Conservation (phyloP, 257 asterid species). For the Datura wrightii region DNA sequence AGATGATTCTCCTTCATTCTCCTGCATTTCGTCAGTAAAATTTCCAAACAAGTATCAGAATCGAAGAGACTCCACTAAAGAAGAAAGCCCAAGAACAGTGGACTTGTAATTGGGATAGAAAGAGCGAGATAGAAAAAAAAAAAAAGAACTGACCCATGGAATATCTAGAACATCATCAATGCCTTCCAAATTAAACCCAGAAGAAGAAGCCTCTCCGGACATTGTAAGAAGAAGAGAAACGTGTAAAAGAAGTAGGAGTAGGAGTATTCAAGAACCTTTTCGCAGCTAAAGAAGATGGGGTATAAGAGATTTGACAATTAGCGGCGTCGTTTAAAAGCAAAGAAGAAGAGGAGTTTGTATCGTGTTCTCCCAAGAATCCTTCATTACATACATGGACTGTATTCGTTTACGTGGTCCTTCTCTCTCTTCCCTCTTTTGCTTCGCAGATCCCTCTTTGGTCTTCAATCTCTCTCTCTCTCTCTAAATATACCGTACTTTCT, state of each 20-base stretch:
- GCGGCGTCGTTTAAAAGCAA: conserved; percentile 44
- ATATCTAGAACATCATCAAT: conserved; percentile 70
- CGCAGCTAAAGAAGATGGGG: not conserved
- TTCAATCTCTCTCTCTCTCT: not conserved
- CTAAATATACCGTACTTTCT: not conserved
- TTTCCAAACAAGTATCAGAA: not conserved
- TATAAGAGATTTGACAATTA: not conserved
- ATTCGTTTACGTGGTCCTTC: conserved; percentile 77
- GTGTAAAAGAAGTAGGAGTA: not conserved
- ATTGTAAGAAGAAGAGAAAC: conserved; percentile 29
- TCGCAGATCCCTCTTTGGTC: no score
- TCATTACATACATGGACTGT: conserved; percentile 67
- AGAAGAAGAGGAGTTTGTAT: conserved; percentile 17
- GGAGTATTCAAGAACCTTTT: conserved; percentile 21
- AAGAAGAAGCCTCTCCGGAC: conserved; percentile 46
- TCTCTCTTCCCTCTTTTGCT: conserved; percentile 35
- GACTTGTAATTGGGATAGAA: not conserved
- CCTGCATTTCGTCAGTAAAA: conserved; percentile 42
- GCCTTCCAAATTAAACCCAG: conserved; percentile 66
- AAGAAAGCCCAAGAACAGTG: not conserved
- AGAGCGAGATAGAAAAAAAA: not conserved
- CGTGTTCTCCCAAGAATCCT: conserved; percentile 69
- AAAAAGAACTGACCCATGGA: conserved; percentile 60
- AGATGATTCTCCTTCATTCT: conserved; percentile 59
- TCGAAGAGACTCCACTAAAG: not conserved